These are phyloP conservation scores for Ogataea methanolica DNA, from an alignment of 805 yeast genomes.

Conservation along the genomic window DNA sequence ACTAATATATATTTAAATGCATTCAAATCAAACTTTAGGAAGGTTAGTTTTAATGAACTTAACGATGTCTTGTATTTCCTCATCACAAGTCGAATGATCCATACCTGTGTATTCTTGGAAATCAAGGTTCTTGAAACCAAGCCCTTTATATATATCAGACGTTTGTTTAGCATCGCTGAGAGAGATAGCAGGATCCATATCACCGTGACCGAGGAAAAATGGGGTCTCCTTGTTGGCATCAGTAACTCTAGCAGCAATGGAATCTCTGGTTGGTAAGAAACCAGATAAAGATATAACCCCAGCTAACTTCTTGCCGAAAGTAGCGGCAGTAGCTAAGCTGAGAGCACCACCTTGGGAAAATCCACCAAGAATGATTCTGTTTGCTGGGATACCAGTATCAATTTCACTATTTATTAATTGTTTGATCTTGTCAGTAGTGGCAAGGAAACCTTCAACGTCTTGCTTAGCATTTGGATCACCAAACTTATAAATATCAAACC, in stretches of 20 bases:
- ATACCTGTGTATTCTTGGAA: slow-evolving; percentile 59
- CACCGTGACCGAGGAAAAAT: slow-evolving; percentile 86
- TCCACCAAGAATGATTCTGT: slow-evolving; percentile 85
- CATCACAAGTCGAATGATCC: slow-evolving; percentile 62
- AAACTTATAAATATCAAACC: slow-evolving; percentile 76
- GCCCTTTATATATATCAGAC: slow-evolving; percentile 38
- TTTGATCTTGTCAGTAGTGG: slow-evolving; percentile 42
- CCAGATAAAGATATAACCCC: slow-evolving; percentile 81
- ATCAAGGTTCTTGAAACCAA: slow-evolving; percentile 41
- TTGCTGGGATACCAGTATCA: slow-evolving; percentile 49
- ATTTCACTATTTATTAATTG: slow-evolving; percentile 48
- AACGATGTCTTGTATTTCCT: slow-evolving; percentile 57
- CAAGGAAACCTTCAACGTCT: slow-evolving; percentile 52
- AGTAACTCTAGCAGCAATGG: slow-evolving; percentile 20
- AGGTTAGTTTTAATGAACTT: slow-evolving; percentile 38
- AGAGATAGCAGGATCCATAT: slow-evolving; percentile 61
- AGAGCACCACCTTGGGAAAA: slow-evolving; percentile 93
- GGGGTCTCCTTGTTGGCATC: slow-evolving; percentile 62
- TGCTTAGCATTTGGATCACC: slow-evolving; percentile 42
- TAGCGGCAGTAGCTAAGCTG: slow-evolving; percentile 55
- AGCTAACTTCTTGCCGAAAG: slow-evolving; percentile 59
- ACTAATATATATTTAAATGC: background rate
- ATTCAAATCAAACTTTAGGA: slow-evolving; percentile 3
- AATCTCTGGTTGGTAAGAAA: slow-evolving; percentile 43
- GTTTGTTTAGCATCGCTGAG: slow-evolving; percentile 36